phyloP scores from a whole-genome alignment of 768 basidiomycete genomes.

The Dictyophora rubrovolvata region DNA sequence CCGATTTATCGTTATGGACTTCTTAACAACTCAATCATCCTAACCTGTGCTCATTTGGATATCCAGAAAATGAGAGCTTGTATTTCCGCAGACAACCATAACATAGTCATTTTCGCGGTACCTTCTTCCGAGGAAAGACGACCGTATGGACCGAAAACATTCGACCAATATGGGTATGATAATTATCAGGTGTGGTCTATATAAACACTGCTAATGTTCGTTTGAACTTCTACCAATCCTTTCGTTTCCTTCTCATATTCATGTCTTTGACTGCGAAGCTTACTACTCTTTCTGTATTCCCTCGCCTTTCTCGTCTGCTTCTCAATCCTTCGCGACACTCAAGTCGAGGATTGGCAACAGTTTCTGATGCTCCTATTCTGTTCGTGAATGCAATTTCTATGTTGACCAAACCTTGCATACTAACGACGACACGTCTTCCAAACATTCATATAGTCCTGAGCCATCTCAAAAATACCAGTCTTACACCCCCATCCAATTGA shows the following conservation, averaged over 20 bases:
- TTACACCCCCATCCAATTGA: conserved; percentile 23
- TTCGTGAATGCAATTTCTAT: neutral
- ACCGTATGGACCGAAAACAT: neutral
- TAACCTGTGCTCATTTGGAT: neutral
- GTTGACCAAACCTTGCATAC: neutral
- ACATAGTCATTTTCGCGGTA: neutral
- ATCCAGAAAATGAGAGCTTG: neutral
- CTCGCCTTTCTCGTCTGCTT: neutral
- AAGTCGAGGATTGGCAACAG: neutral
- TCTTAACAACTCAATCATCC: neutral
- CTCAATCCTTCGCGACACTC: neutral
- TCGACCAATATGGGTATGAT: neutral
- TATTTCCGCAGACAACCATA: neutral
- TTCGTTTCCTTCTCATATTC: neutral
- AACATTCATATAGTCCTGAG: conserved; percentile 15
- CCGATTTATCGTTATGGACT: neutral
- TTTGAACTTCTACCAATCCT: too few species aligned
- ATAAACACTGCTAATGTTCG: neutral
- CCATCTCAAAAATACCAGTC: conserved; percentile 27
- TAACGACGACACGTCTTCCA: neutral
- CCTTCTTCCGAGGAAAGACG: neutral
- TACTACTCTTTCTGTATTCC: neutral
- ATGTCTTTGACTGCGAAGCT: neutral
- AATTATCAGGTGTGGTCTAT: neutral
- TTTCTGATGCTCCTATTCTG: neutral